Base-by-base conservation (phyloP, 805 yeast genomes). In the Spathaspora girioi region DNA sequence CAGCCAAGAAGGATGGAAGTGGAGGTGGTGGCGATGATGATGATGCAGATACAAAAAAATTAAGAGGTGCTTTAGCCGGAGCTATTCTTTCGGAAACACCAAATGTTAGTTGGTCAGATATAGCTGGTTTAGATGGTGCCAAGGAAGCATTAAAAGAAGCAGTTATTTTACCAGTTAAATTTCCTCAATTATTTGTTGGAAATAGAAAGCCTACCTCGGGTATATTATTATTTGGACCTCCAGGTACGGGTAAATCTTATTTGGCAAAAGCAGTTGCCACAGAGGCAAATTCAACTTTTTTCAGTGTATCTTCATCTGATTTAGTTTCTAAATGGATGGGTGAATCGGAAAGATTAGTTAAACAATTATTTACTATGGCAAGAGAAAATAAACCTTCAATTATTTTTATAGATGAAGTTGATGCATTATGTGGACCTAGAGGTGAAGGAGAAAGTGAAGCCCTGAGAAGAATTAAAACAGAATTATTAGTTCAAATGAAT, bases 251-350 rank as follows among this genome's bases (percentile, higher is more conserved):
- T 77, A 94, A 94, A 64, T 93, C 98, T 1, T 94, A 86, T 64
- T 74, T 94, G 53, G 99, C 99, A 10, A 94, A 94, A 66, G 99
- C 99, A 0, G 98, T 94, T 8, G 99, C 99, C 23, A 94, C 99
- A 0, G 99, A 94, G 63, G 97, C 98, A 47, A 91, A 93, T 66
- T 89, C 97, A 0, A 94, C 99, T 0, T 94, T 94, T 61, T 94
- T 94, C 70, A 88, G 97, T 2, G 96, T 94, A 1, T 87, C 96
- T n/a, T 90, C 97, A 0, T 88, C 96, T 12, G 99, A 94, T 68
- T 79, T 94, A 61, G 98, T 94, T 2, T 87, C 96, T 58, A 94
- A 94, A 69, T 94, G 99, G 99, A 93, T 93, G 97, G 99, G 99
- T 61, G 99, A 94, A 68, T 86, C 96, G 23, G 99, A 94, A 69